Base-by-base conservation (phyloP, 305 asterid genomes). In the Fraxinus floribunda region DNA sequence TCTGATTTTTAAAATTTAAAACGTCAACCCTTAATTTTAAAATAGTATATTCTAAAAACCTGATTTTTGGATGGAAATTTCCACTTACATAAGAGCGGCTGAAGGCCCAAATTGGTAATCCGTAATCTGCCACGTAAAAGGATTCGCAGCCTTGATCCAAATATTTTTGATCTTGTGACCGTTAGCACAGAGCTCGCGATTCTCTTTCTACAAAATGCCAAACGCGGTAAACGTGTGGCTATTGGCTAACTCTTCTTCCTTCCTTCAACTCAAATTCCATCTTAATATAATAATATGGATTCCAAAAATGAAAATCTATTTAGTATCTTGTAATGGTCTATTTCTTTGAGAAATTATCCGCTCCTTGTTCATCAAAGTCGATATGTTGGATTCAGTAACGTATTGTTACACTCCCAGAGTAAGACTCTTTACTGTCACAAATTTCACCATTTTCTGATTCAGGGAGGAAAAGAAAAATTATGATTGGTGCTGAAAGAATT, bases 191-290 rank as follows among this genome's bases (percentile, higher is more conserved):
- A 22, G 44, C 70, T 62, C 76, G 7, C 79, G 18, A 11, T 68
- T 68, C 3, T 26, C 74, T 57, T 6, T 24, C 75, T 8, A 11
- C 60, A 60, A 79, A 82, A 55, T 70, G 82, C 75, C 80, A 81
- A 78, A 87, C 83, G 83, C 82, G 79, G 71, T 81, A 82, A 90
- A 90, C 80, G 88, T 89, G 93, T n/a, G n/a, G n/a, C n/a, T n/a
- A n/a, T n/a, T 89, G 93, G 92, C 85, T 89, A 86, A 38, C 44
- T 38, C 80, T 80, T 80, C 73, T 80, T 80, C 87, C 82, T 44
- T 24, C 68, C 36, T 81, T 62, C 78, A 39, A 13, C 85, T 71
- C 55, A 11, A 71, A 46, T 39, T 49, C 71, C 15, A 11, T 22
- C 78, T 73, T 60, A 26, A 20, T 20, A 44, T 10, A n/a, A 57